These are phyloP conservation scores for Alternaria burnsii DNA, from an alignment of 2,329 filamentous ascomycete genomes.

Conservation along the genomic window DNA sequence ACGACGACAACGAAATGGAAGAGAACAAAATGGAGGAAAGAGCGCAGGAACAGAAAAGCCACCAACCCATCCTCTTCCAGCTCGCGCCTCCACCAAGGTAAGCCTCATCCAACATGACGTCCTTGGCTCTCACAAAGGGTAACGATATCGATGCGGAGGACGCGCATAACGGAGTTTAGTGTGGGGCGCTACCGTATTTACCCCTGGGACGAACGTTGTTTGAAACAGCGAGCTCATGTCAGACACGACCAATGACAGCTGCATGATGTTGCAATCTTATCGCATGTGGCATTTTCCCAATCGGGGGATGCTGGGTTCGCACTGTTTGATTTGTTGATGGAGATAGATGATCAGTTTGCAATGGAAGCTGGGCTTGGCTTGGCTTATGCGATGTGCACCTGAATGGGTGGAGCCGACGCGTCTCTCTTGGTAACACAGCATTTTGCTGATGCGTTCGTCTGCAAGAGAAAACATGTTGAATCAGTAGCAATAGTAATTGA, in stretches of 20 bases:
- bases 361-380: not conserved
- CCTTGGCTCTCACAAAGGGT: conserved; percentile 1
- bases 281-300: not conserved
- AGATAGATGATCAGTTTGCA: not conserved
- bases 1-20: not conserved
- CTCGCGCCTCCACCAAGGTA: conserved; percentile 5
- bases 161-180: not conserved
- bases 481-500: not conserved
- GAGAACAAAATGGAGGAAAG: not conserved
- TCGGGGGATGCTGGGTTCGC: not conserved
- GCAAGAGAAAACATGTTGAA: not conserved
- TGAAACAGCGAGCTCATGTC: conserved; percentile 15
- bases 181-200: conserved; percentile 7
- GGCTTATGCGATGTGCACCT: not conserved
- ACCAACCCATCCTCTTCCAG: not conserved
- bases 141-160: not conserved
- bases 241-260: conserved; percentile 7
- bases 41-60: not conserved
- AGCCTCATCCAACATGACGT: conserved; percentile 13
- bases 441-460: not conserved
- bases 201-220: conserved; percentile 11
- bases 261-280: not conserved
- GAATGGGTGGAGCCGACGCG: not conserved
- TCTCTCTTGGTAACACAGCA: not conserved
- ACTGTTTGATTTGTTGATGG: conserved; percentile 1